A percentile compares a stretch with the other conserved stretches of the same genome.
phyloP scores from a whole-genome alignment of 176 grass and related monocot genomes.

The Musa beccarii region DNA sequence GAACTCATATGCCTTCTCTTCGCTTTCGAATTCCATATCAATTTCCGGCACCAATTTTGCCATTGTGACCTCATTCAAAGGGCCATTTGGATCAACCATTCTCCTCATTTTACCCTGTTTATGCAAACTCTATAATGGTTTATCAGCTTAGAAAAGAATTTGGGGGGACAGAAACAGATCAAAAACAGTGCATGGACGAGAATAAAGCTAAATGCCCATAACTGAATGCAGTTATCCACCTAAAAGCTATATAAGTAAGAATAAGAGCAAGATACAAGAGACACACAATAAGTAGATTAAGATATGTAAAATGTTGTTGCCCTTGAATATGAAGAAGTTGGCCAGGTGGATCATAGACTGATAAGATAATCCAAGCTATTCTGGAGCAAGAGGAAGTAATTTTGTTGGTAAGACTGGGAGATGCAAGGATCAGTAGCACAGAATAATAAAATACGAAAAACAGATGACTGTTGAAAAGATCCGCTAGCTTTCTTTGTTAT shows the following conservation, averaged over 20 bases:
- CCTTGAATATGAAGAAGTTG: neutral
- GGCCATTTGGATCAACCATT: constrained; percentile 53
- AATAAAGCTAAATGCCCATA: too few relatives aligned
- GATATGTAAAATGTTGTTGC: neutral
- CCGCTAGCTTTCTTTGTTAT: too few relatives aligned
- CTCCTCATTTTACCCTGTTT: constrained; percentile 73
- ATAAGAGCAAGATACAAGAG: neutral
- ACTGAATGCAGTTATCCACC: too few relatives aligned
- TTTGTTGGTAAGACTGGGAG: too few relatives aligned
- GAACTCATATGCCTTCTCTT: constrained; percentile 61
- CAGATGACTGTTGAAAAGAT: too few relatives aligned
- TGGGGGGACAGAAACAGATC: neutral
- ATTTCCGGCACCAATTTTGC: constrained; percentile 54
- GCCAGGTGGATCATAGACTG: neutral
- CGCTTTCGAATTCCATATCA: constrained; percentile 68
- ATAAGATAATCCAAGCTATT: neutral
- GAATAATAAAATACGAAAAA: too few relatives aligned
- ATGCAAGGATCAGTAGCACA: too few relatives aligned
- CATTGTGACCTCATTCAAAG: constrained; percentile 37
- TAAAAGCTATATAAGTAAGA: neutral
- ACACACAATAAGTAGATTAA: neutral
- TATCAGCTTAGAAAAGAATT: constrained; percentile 15
- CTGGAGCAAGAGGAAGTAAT: too few relatives aligned
- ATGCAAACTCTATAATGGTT: constrained; percentile 22
- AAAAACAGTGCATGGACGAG: too few relatives aligned